A percentile compares a stretch with the other conserved stretches of the same genome.
These are phyloP conservation scores for Ophiostoma quercus DNA, from an alignment of 2,329 filamentous ascomycete species.

Conservation along the genomic window DNA sequence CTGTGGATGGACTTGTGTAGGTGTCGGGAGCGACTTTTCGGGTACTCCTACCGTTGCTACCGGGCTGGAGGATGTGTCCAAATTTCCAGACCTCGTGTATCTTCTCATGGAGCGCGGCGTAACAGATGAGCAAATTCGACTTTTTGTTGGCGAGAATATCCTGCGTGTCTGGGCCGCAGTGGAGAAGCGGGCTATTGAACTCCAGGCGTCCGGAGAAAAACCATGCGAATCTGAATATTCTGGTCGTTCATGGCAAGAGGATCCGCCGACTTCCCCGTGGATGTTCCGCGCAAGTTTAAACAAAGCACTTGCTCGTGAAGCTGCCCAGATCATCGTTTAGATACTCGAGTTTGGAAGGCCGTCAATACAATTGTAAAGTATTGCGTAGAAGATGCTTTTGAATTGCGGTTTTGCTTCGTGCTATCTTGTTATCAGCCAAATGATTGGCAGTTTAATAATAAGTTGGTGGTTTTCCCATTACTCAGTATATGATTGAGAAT, in stretches of 20 bases:
- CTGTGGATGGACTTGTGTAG: conserved; percentile 7
- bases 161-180: neutral
- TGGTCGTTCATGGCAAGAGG: conserved; percentile 12
- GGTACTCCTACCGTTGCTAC: conserved; percentile 1
- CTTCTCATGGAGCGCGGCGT: neutral
- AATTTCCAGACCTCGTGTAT: neutral
- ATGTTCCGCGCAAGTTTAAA: neutral
- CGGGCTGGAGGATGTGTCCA: neutral
- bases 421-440: too few relatives aligned
- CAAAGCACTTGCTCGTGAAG: neutral
- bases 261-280: neutral
- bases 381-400: too few relatives aligned
- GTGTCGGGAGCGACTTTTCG: conserved; percentile 4
- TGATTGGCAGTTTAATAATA: too few relatives aligned
- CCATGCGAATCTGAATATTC: neutral
- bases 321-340: neutral
- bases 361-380: too few relatives aligned
- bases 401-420: too few relatives aligned
- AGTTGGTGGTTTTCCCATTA: too few relatives aligned
- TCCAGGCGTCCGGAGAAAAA: neutral
- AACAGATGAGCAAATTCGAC: neutral
- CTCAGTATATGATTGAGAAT: too few relatives aligned
- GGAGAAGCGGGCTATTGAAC: neutral
- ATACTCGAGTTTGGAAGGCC: too few relatives aligned
- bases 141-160: neutral